Evolutionary conservation across 441 rosid genomes (phyloP), one percentile per base, ranked within the genome.

Genomic region (Corymbia citriodora): DNA sequence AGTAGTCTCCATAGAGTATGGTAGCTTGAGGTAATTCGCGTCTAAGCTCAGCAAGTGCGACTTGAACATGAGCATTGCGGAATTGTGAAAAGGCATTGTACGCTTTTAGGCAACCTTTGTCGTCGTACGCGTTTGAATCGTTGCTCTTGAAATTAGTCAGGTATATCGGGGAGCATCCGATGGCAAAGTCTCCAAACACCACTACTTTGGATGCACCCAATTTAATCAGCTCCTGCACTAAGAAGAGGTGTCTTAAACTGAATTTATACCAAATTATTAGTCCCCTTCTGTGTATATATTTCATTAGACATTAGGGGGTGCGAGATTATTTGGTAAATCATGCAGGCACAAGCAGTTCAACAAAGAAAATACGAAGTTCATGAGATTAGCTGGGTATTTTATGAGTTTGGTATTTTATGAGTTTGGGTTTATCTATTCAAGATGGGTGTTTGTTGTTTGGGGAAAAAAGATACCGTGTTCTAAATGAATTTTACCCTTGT

Each of bases 1-100:
- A 89, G 65, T 89, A 89, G 63, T 89, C 91, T 21, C 91, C 91
- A 23, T 85, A 89, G 48, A 65, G 88, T 15, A 89, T 86, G 85
- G 88, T 63, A 2, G 82, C 88, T 10, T 33, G 52, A 85, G 91
- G 91, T 59, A 89, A 89, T 68, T 86, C 91, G 14, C 10, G 50
- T 48, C 91, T 61, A 21, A 89, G 91, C 50, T 33, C 18, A 50
- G 91, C 85, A 19, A 89, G 91, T 14, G 91, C 88, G 9, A 40
- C 25, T 86, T 79, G 88, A n/a, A 89, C 88, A 11, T 5, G 4
- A 50, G 19, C 36, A 89, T 89, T 89, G 48, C 91, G 48, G 89
- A 83, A 86, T 36, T 48, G 88, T 31, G 52, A 88, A 14, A 89
- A 89, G 27, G 87, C 85, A 50, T 89, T 89, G 83, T 72, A 89